These are phyloP conservation scores for Chondrostereum purpureum DNA, from an alignment of 1,284 basidiomycete genomes.

Conservation along the genomic window DNA sequence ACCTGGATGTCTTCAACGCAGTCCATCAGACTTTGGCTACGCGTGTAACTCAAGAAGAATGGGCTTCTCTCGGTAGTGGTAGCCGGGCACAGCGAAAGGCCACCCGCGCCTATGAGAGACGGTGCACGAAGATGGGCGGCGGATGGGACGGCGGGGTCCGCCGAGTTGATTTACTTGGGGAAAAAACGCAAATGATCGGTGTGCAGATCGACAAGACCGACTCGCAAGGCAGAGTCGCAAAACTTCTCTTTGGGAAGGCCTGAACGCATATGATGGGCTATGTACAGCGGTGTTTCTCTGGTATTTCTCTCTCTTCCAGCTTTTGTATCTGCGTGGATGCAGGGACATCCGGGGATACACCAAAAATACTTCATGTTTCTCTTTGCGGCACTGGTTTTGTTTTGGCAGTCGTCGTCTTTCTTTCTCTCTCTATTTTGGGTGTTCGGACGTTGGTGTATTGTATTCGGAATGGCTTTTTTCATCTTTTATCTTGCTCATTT, in stretches of 20 bases:
- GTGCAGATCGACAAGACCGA: constrained; percentile 51
- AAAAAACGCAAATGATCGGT: constrained; percentile 54
- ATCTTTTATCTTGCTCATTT: neutral
- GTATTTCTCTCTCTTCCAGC: neutral
- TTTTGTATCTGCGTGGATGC: neutral
- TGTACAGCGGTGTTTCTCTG: neutral
- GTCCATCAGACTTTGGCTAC: constrained; percentile 48
- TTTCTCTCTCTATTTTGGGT: too few species aligned
- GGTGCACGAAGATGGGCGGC: constrained; percentile 54
- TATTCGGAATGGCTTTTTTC: neutral
- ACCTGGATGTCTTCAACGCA: constrained; percentile 56
- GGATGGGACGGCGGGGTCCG: constrained; percentile 65
- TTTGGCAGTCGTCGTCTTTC: neutral
- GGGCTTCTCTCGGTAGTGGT: constrained; percentile 53
- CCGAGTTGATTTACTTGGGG: constrained; percentile 58
- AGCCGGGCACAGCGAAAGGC: constrained; percentile 46
- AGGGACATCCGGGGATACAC: neutral
- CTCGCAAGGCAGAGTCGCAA: constrained; percentile 34
- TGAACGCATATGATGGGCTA: constrained; percentile 22
- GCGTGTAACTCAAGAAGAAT: constrained; percentile 58
- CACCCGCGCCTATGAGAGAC: constrained; percentile 53
- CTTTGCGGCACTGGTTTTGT: too few species aligned
- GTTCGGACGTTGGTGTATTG: neutral
- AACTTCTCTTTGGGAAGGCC: constrained; percentile 41
- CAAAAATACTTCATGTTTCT: neutral